Conservation (phyloP, 2,329 filamentous ascomycete genomes). For the Fusarium sp. region DNA sequence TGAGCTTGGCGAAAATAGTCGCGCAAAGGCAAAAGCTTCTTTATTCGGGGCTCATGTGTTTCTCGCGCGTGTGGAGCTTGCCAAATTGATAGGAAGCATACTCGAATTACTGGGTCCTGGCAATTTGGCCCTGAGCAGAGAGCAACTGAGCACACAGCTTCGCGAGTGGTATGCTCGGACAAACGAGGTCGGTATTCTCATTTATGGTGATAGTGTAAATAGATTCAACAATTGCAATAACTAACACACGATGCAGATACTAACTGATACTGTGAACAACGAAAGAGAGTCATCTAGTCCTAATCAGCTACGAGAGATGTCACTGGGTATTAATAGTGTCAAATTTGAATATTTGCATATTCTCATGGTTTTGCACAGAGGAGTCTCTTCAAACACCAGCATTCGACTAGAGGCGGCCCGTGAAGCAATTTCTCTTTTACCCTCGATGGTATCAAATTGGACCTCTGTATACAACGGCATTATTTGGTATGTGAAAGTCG, state of each 20-base stretch:
- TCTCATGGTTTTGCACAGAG: background rate
- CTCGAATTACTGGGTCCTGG: background rate
- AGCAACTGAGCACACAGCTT: background rate
- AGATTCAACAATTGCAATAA: too few species aligned
- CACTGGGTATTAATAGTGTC: conserved; percentile 7
- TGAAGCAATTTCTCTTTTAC: conserved; percentile 9
- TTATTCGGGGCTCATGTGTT: conserved; percentile 6
- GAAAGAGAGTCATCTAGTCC: background rate
- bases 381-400: background rate
- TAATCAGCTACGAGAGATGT: conserved; percentile 8
- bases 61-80: background rate
- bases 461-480: conserved; percentile 14
- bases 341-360: conserved; percentile 17
- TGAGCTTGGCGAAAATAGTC: background rate
- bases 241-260: background rate
- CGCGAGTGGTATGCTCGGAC: background rate
- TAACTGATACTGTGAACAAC: background rate
- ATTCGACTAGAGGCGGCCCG: conserved; percentile 2
- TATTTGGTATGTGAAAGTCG: background rate
- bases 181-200: background rate
- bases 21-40: accelerated
- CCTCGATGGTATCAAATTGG: conserved; percentile 20
- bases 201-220: too few species aligned
- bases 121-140: too few species aligned
- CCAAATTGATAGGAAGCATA: background rate